Conservation (phyloP, 2,329 filamentous ascomycete genomes). For the Talaromyces piceae region DNA sequence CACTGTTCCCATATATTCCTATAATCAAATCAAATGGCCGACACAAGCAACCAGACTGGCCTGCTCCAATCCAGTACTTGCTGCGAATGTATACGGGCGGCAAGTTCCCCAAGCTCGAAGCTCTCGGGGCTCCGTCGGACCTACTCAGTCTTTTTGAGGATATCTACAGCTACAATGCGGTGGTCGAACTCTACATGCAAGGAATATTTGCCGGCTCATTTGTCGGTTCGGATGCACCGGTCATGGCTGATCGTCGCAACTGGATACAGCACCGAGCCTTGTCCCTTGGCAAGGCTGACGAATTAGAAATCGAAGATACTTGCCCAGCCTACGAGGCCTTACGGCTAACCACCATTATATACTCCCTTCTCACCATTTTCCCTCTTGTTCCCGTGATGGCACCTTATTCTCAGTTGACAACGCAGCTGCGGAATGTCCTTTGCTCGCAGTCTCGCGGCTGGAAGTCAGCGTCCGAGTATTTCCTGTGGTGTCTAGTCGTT, state of each 20-base stretch:
- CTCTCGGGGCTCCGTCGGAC: conserved; percentile 13
- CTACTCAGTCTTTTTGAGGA: conserved; percentile 16
- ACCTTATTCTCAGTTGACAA: conserved; percentile 16
- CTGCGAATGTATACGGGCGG: conserved; percentile 14
- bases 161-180: conserved; percentile 18
- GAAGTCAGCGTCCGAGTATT: conserved; percentile 12
- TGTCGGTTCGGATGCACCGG: conserved; percentile 11
- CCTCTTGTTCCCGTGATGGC: conserved; percentile 17
- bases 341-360: conserved; percentile 17
- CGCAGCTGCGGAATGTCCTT: conserved; percentile 13
- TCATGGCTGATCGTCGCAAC: conserved; percentile 18
- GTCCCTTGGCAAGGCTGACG: conserved; percentile 13
- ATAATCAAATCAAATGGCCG: conserved; percentile 12
- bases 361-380: conserved; percentile 18
- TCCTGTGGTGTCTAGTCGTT: conserved; percentile 17
- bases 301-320: neutral
- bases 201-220: conserved; percentile 11
- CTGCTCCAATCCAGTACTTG: conserved; percentile 12
- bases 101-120: conserved; percentile 14
- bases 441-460: conserved; percentile 11
- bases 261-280: conserved; percentile 20
- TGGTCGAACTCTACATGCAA: conserved; percentile 17
- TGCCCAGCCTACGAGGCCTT: conserved; percentile 15
- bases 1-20: conserved; percentile 16
- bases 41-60: conserved; percentile 11